phyloP scores from a whole-genome alignment of 179 eudicot genomes.

The Beta macrorhiza region DNA sequence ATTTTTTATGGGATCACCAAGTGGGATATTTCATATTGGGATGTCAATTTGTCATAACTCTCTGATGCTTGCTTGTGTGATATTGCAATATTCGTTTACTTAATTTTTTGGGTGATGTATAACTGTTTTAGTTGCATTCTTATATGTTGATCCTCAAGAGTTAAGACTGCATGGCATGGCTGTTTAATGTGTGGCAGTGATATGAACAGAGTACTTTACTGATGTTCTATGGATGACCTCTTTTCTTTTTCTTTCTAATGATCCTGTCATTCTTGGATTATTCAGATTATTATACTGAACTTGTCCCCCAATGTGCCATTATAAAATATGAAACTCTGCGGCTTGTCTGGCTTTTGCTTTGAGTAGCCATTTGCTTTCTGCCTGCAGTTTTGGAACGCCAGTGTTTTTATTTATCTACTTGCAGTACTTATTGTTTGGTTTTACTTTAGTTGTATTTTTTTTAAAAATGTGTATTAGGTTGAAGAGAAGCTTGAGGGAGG shows the following conservation, averaged over 20 bases:
- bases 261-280: not conserved
- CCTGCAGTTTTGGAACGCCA: not conserved
- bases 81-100: not conserved
- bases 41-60: not conserved
- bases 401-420: not conserved
- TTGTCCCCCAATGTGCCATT: not conserved
- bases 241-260: not conserved
- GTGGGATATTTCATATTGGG: not conserved
- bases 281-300: too few species aligned
- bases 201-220: not conserved
- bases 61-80: not conserved
- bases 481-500: constrained; percentile 98
- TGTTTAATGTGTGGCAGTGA: not conserved
- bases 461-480: constrained; percentile 43
- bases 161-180: not conserved
- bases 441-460: not conserved
- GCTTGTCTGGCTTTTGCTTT: not conserved
- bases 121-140: not conserved
- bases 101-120: not conserved
- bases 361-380: not conserved
- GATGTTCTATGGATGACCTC: not conserved
- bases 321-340: not conserved
- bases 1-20: not conserved
- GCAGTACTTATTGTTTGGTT: not conserved
- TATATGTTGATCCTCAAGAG: not conserved